phyloP scores from a whole-genome alignment of 2,329 filamentous ascomycete species.

The Arthrobotrys sinensis region DNA sequence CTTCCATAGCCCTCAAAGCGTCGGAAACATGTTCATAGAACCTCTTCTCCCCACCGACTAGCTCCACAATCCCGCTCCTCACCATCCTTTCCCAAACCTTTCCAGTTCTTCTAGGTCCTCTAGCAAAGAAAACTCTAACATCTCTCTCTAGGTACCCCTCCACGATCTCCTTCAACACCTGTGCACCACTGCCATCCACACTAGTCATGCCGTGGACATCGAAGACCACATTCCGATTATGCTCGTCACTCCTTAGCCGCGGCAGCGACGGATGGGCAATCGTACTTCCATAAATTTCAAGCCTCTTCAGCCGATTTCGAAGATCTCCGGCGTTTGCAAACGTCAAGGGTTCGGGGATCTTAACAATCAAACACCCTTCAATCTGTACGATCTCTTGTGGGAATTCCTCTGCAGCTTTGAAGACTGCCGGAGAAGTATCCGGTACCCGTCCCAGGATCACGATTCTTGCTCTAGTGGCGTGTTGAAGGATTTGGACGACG shows the following conservation, averaged over 20 bases:
- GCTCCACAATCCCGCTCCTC: slow-evolving; percentile 85
- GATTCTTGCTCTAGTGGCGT: slow-evolving; percentile 92
- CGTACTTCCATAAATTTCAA: slow-evolving; percentile 92
- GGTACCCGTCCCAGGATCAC: slow-evolving; percentile 94
- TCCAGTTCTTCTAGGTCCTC: slow-evolving; percentile 55
- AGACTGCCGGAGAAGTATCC: slow-evolving; percentile 77
- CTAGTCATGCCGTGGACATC: slow-evolving; percentile 98
- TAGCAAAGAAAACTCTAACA: slow-evolving; percentile 76
- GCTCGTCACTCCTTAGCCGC: slow-evolving; percentile 79
- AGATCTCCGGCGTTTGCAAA: slow-evolving; percentile 97
- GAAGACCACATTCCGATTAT: slow-evolving; percentile 93
- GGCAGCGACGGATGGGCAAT: slow-evolving; percentile 89
- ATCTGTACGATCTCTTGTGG: slow-evolving; percentile 85
- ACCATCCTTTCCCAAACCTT: slow-evolving; percentile 81
- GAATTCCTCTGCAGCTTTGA: slow-evolving; percentile 85
- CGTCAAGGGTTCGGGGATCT: slow-evolving; percentile 95
- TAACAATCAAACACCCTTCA: slow-evolving; percentile 88
- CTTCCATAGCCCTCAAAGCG: slow-evolving; percentile 84
- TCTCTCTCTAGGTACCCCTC: slow-evolving; percentile 81
- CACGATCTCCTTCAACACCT: slow-evolving; percentile 93
- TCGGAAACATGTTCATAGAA: slow-evolving; percentile 89
- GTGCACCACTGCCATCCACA: slow-evolving; percentile 91
- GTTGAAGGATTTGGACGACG: slow-evolving; percentile 87
- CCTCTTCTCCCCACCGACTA: slow-evolving; percentile 81
- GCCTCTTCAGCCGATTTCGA: slow-evolving; percentile 83